Evolutionary conservation across 164 flowering plant genomes (phyloP).

Genomic region (Cinnamomum micranthum): DNA sequence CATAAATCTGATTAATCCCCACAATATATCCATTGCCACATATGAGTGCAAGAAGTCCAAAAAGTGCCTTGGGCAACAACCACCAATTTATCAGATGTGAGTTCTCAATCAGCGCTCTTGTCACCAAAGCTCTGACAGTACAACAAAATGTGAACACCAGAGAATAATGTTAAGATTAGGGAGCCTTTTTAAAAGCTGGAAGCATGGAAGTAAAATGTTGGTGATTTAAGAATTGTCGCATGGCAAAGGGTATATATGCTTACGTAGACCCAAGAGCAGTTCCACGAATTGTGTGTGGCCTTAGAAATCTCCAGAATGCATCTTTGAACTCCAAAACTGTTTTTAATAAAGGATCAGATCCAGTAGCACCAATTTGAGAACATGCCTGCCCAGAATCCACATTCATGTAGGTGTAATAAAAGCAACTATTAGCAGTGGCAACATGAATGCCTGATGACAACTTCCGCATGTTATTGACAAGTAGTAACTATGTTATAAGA

Average conservation of each 20-base stretch:
- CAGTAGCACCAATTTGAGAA: conserved; percentile 69
- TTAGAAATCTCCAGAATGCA: conserved; percentile 90
- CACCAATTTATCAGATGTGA: conserved; percentile 83
- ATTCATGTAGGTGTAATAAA: conserved; percentile 7
- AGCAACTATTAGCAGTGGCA: conserved; percentile 1
- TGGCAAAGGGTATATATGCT: conserved; percentile 15
- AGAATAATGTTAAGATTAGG: not conserved
- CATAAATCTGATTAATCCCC: conserved; percentile 98
- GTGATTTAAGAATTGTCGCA: not conserved
- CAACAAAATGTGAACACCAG: conserved; percentile 9
- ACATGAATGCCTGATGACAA: not conserved
- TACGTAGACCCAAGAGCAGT: conserved; percentile 84
- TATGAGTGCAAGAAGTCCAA: conserved; percentile 84
- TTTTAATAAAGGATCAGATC: conserved; percentile 51
- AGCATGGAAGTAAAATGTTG: not conserved
- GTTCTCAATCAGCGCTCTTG: conserved; percentile 87
- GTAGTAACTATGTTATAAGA: not conserved
- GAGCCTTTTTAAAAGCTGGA: not conserved
- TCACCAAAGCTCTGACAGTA: conserved; percentile 76
- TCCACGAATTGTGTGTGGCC: conserved; percentile 99
- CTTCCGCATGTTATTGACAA: not conserved
- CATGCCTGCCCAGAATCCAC: conserved; percentile 53
- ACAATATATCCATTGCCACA: conserved; percentile 98
- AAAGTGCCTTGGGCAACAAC: conserved; percentile 70
- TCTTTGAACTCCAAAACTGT: conserved; percentile 62